These are phyloP conservation scores for Shiraia bambusicola DNA, from an alignment of 2,329 filamentous ascomycete genomes.

Conservation along the genomic window DNA sequence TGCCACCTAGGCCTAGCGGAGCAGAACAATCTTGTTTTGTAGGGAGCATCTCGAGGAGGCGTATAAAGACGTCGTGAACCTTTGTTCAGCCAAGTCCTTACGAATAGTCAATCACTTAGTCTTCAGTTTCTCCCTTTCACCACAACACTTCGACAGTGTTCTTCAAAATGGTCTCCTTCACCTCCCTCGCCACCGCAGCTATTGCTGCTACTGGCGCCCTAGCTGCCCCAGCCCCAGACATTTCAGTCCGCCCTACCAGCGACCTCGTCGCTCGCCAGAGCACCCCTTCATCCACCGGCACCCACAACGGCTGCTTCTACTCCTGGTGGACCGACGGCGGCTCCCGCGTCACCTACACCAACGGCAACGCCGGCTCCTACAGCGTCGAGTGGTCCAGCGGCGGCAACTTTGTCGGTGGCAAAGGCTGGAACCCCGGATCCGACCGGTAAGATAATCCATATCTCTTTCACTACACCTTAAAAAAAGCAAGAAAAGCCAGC, in stretches of 20 bases:
- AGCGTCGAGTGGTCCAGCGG: slow-evolving; percentile 53
- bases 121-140: slow-evolving; percentile 5
- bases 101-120: slow-evolving; percentile 12
- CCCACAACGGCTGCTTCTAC: slow-evolving; percentile 61
- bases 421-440: slow-evolving; percentile 59
- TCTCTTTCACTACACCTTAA: neutral
- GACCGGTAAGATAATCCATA: slow-evolving; percentile 44
- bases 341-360: slow-evolving; percentile 57
- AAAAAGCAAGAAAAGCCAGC: too few relatives aligned
- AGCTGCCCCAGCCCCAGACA: slow-evolving; percentile 34
- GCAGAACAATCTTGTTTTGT: slow-evolving; percentile 6
- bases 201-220: slow-evolving; percentile 27
- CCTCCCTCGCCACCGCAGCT: slow-evolving; percentile 27
- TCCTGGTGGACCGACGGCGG: slow-evolving; percentile 61
- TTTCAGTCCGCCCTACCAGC: slow-evolving; percentile 41
- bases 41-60: slow-evolving; percentile 6
- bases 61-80: slow-evolving; percentile 23
- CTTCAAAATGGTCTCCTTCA: slow-evolving; percentile 34
- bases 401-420: slow-evolving; percentile 60
- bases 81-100: slow-evolving; percentile 11
- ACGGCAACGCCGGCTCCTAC: slow-evolving; percentile 55
- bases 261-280: slow-evolving; percentile 36
- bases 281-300: slow-evolving; percentile 54
- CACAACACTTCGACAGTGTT: slow-evolving; percentile 4
- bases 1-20: slow-evolving; percentile 9